phyloP scores from a whole-genome alignment of 169 alveolate species.

The Plasmodium cynomolgi region DNA sequence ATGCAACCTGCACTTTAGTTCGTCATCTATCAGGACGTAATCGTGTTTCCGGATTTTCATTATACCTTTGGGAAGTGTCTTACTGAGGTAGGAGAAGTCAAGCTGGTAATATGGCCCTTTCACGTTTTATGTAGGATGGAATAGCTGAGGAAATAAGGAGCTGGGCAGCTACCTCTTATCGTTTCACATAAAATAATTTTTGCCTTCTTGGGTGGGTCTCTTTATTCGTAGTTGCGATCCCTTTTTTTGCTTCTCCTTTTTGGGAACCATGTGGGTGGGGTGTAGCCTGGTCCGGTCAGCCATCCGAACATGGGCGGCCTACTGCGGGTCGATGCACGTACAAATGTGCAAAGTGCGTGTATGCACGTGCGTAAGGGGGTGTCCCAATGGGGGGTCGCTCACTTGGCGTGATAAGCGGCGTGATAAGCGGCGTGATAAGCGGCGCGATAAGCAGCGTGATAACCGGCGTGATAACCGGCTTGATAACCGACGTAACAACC shows the following conservation, averaged over 20 bases:
- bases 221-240: not conserved
- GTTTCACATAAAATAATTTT: not conserved
- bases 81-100: not conserved
- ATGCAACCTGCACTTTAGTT: slow-evolving; percentile 28
- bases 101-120: not conserved
- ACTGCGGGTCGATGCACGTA: not conserved
- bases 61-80: not conserved
- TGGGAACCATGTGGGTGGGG: not conserved
- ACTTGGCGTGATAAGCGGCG: not conserved
- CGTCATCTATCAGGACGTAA: slow-evolving; percentile 60
- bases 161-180: not conserved
- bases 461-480: not conserved
- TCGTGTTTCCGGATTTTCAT: slow-evolving; percentile 67
- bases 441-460: no score
- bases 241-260: not conserved
- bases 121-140: not conserved
- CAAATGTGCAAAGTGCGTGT: not conserved
- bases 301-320: not conserved
- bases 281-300: not conserved
- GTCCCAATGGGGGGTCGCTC: not conserved
- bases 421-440: not conserved
- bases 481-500: no score
- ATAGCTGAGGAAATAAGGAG: not conserved
- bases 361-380: not conserved
- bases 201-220: not conserved